Base-by-base conservation (phyloP, 2,329 filamentous ascomycete species). In the Alternaria brassicicola region DNA sequence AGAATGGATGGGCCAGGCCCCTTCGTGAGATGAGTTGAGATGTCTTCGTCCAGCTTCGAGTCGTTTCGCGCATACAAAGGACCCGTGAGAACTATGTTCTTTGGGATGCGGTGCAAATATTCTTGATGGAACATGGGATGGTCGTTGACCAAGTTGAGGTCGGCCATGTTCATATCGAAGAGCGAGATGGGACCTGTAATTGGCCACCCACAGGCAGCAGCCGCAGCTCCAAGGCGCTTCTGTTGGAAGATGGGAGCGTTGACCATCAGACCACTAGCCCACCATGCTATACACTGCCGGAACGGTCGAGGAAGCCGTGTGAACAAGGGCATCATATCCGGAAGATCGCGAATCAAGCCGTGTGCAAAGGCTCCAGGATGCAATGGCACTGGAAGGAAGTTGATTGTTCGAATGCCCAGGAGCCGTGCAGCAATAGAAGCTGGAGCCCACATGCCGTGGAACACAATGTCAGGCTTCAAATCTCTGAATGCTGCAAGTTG, bases 161-260 rank as follows among this genome's bases (percentile, higher is more conserved):
- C 71, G 2, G 72, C 72, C 71, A 73, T 73, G 46, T 73, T 73
- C 70, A 74, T 74, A 28, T 74, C 72, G 60, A 74, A 74, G 12
- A 74, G 65, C 1, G 68, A 72, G 30, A 74, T 73, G 1, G 72
- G 72, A 0, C 72, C 72, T 23, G 61, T 64, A 55, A 64, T 56
- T 9, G 67, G 70, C 72, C 71, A 74, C 4, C 72, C 72, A 35
- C 57, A 63, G 15, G 62, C 66, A 3, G 67, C 69, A 2, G 71
- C 71, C 1, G 72, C 72, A 12, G 70, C 71, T 23, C 72, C 72
- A 12, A 74, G 57, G 8, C 72, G 66, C 51, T 69, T 64, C 51
- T 74, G 72, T n/a, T 62, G 60, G 62, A 74, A 74, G 39, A 74
- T 74, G 7, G 72, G 72, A 15, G 72, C 72, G 21, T 72, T 70